Percentiles rank a stretch among this genome's conserved stretches.
Conservation (phyloP, 768 basidiomycete genomes). For the Sutorius australiensis region DNA sequence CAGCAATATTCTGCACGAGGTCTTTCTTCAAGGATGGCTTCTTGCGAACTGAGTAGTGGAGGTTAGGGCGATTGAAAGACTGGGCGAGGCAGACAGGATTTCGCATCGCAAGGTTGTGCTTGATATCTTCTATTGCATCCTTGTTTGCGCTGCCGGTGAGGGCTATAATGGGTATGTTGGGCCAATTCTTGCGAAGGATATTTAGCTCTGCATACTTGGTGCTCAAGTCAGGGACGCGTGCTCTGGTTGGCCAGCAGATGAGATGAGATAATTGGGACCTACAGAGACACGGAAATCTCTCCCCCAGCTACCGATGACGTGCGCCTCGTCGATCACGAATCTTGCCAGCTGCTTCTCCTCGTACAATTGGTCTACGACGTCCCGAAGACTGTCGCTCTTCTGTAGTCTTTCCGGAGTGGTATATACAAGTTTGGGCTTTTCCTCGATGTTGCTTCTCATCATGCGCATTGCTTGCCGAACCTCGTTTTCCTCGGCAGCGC, state of each 20-base stretch:
- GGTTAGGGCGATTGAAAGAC: slow-evolving; percentile 93
- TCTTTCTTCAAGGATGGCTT: slow-evolving; percentile 44
- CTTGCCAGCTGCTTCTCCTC: slow-evolving; percentile 60
- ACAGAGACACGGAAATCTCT: slow-evolving; percentile 87
- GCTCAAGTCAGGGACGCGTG: slow-evolving; percentile 9
- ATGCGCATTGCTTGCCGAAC: slow-evolving; percentile 41
- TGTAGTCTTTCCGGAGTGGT: slow-evolving; percentile 89
- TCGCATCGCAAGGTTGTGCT: slow-evolving; percentile 58
- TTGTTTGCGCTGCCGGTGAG: slow-evolving; percentile 92
- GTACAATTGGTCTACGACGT: slow-evolving; percentile 58
- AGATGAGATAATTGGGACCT: slow-evolving; percentile 26
- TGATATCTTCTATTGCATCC: slow-evolving; percentile 75
- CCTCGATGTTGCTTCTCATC: slow-evolving; percentile 35
- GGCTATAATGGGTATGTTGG: slow-evolving; percentile 88
- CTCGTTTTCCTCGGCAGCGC: slow-evolving; percentile 42
- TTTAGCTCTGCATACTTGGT: slow-evolving; percentile 66
- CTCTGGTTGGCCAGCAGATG: background rate
- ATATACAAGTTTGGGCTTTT: slow-evolving; percentile 71
- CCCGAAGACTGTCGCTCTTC: slow-evolving; percentile 52
- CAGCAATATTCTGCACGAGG: slow-evolving; percentile 57
- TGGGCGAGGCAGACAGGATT: slow-evolving; percentile 59
- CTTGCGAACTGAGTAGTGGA: slow-evolving; percentile 64
- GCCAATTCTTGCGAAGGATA: slow-evolving; percentile 68
- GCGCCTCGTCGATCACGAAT: slow-evolving; percentile 96
- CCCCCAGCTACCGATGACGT: slow-evolving; percentile 94